Percentiles rank a stretch among this genome's conserved stretches.
Conservation (phyloP, 441 rosid genomes). For the Pelargonium exstipulatum region DNA sequence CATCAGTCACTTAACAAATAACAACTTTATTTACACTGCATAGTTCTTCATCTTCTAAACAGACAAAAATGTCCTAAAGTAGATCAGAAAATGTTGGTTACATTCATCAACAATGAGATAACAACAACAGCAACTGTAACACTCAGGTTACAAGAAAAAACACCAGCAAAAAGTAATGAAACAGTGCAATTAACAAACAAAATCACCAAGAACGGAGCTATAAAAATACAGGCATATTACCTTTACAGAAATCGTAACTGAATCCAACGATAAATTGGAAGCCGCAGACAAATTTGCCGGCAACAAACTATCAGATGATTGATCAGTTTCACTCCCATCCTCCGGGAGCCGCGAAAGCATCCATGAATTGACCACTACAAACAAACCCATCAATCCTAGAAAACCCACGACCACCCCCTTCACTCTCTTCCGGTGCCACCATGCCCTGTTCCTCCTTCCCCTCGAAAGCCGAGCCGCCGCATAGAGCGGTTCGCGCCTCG, state of each 20-base stretch:
- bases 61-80: too few relatives aligned
- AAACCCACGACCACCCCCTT: constrained; percentile 34
- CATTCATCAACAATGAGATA: not conserved
- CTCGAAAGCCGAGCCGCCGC: not conserved
- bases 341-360: constrained; percentile 63
- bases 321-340: constrained; percentile 32
- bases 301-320: constrained; percentile 14
- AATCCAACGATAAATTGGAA: not conserved
- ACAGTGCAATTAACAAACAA: too few relatives aligned
- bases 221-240: constrained; percentile 25
- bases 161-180: not conserved
- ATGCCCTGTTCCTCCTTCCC: constrained; percentile 29
- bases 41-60: too few relatives aligned
- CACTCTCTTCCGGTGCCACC: constrained; percentile 39
- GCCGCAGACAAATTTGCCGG: constrained; percentile 34
- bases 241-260: constrained; percentile 32
- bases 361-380: constrained; percentile 60
- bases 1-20: too few relatives aligned
- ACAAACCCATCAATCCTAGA: constrained; percentile 50
- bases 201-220: not conserved
- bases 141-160: not conserved
- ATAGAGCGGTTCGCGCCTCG: not conserved
- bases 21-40: not conserved
- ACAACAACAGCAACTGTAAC: too few relatives aligned
- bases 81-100: too few relatives aligned